Conservation (phyloP, 805 yeast species). For the Debaryomyces tyrocola region DNA sequence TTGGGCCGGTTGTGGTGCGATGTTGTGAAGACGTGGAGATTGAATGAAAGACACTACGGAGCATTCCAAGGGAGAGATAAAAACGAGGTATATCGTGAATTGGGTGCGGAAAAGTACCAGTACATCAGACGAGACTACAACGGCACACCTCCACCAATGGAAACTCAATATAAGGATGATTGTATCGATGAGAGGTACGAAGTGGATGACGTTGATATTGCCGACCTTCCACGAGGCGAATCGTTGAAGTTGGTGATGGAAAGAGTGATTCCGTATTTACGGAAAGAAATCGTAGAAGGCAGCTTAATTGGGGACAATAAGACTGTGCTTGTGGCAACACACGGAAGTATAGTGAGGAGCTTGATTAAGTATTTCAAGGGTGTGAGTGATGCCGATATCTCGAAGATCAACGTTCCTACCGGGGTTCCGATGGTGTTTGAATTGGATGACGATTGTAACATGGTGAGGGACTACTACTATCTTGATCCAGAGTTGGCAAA, state of each 20-base stretch:
- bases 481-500: slow-evolving; percentile 41
- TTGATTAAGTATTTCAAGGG: slow-evolving; percentile 37
- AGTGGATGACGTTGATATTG: slow-evolving; percentile 13
- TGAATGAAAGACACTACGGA: slow-evolving; percentile 47
- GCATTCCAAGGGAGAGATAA: slow-evolving; percentile 41
- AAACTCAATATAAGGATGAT: slow-evolving; percentile 16
- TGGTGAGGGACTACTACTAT: slow-evolving; percentile 33
- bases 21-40: slow-evolving; percentile 39
- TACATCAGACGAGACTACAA: slow-evolving; percentile 37
- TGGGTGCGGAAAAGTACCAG: slow-evolving; percentile 38
- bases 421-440: slow-evolving; percentile 47
- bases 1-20: slow-evolving; percentile 36
- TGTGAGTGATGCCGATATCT: slow-evolving; percentile 38
- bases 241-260: slow-evolving; percentile 39
- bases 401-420: slow-evolving; percentile 43
- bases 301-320: slow-evolving; percentile 22
- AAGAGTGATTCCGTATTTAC: slow-evolving; percentile 38
- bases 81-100: slow-evolving; percentile 31
- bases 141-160: slow-evolving; percentile 33
- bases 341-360: slow-evolving; percentile 43
- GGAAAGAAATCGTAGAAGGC: slow-evolving; percentile 25
- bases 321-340: slow-evolving; percentile 41
- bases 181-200: slow-evolving; percentile 39
- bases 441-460: slow-evolving; percentile 27
- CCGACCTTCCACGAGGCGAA: slow-evolving; percentile 38